Evolutionary conservation across 495 filamentous ascomycete genomes (phyloP), one percentile per base, ranked within the genome.

Genomic region (Podospora didyma): DNA sequence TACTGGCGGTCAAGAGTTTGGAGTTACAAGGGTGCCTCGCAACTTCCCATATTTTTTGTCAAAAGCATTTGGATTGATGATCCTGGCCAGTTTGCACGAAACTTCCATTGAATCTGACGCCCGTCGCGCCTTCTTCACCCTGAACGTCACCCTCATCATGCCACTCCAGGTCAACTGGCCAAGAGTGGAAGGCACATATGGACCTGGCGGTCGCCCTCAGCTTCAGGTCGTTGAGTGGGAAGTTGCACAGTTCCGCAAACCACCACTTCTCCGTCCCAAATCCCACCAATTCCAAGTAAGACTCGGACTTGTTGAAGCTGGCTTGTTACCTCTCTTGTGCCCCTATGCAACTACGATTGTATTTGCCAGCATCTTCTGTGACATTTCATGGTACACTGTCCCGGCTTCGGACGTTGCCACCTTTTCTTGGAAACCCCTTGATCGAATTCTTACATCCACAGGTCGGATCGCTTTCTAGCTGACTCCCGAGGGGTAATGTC

Each of bases 401-500:
- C 48, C n/a, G 42, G 44, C 23, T 22, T 26, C 26, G 2, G 51
- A 56, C 35, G 47, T 39, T 54, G 35, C 17, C 37, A 45, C 45
- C 35, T 55, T 53, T 61, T 57, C 54, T 57, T 57, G 59, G 49
- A 54, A 57, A 53, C 21, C 34, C 34, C 51, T 24, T 41, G 45
- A 46, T 48, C 26, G 49, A 53, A 50, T 42, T 58, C 19, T 51
- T 56, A 56, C 55, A 20, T 17, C 49, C 34, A 31, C 3, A 28
- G 20, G 11, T 19, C 21, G 9, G 39, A 44, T 39, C 20, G n/a
- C 35, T 17, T n/a, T 14, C 31, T 7, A 16, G 31, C 20, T 21
- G 11, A 9, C 14, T 35, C 22, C 22, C 46, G n/a, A 14, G 14
- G 21, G 46, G 49, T 17, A 12, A 34, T 41, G 44, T 28, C 42